A percentile compares a stretch with the other conserved stretches of the same genome.
Evolutionary conservation across 768 basidiomycete genomes (phyloP).

Genomic region (Pleurotus giganteus): DNA sequence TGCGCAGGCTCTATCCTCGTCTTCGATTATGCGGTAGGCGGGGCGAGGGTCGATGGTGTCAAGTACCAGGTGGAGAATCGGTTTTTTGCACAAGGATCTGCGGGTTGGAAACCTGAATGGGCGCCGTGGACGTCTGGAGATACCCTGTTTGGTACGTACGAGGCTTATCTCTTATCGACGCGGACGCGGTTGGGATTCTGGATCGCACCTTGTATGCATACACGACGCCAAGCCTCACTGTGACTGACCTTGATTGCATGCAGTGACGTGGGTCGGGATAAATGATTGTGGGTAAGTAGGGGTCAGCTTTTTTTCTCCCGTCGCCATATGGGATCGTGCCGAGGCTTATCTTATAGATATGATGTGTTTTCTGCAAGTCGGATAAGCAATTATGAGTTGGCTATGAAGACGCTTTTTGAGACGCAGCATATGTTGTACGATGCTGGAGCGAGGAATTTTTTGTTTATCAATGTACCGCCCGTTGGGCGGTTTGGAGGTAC

Average conservation of each 20-base stretch:
- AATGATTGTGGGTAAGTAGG: slow-evolving; percentile 56
- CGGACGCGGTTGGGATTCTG: too few species aligned
- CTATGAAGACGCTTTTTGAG: slow-evolving; percentile 36
- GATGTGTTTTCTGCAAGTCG: slow-evolving; percentile 20
- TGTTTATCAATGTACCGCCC: slow-evolving; percentile 60
- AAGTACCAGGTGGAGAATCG: slow-evolving; percentile 32
- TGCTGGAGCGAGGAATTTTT: slow-evolving; percentile 49
- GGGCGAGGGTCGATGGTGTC: slow-evolving; percentile 43
- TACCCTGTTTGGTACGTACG: slow-evolving; percentile 50
- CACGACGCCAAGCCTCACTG: too few species aligned
- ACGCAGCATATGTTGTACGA: slow-evolving; percentile 48
- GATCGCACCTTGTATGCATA: too few species aligned
- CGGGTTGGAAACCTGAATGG: slow-evolving; percentile 32
- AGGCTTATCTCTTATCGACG: too few species aligned
- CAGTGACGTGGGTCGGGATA: slow-evolving; percentile 67
- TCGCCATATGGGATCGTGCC: background rate
- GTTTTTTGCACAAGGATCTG: slow-evolving; percentile 32
- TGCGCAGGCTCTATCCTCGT: slow-evolving; percentile 42
- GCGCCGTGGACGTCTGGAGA: slow-evolving; percentile 41
- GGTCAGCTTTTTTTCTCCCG: background rate
- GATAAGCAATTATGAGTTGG: slow-evolving; percentile 16
- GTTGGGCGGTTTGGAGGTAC: slow-evolving; percentile 35
- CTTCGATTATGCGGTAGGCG: slow-evolving; percentile 58
- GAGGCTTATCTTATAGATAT: too few species aligned
- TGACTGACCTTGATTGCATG: too few species aligned